phyloP scores from a whole-genome alignment of 225 moss, liverwort and hornwort genomes.

The Pseudisothecium myosuroides region DNA sequence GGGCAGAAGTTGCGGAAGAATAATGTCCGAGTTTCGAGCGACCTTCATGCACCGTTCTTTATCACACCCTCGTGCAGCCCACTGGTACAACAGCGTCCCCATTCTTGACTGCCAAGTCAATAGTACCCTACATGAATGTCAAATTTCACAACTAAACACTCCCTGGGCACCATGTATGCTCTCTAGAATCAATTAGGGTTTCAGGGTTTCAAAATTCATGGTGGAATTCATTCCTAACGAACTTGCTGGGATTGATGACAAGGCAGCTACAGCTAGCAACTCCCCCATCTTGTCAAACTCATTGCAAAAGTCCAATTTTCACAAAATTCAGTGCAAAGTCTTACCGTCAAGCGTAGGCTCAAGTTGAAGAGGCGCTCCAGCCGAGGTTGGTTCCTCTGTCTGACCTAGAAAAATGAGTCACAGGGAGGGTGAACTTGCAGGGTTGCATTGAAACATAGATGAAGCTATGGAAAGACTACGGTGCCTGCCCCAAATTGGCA shows the following conservation, averaged over 20 bases:
- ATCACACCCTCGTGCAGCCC: slow-evolving; percentile 5
- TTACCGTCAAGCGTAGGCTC: not conserved
- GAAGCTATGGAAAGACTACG: not conserved
- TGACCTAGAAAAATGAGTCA: not conserved
- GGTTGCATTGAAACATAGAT: not conserved
- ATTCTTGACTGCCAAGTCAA: not conserved
- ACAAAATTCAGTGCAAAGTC: not conserved
- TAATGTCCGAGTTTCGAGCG: not conserved
- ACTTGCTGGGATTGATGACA: not conserved
- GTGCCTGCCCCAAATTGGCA: not conserved
- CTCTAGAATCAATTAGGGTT: not conserved
- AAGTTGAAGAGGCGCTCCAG: not conserved
- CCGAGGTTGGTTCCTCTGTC: not conserved
- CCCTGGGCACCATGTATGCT: not conserved
- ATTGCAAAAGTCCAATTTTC: not conserved
- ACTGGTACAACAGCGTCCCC: slow-evolving; percentile 18
- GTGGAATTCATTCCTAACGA: not conserved
- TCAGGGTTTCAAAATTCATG: not conserved
- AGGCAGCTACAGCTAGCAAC: not conserved
- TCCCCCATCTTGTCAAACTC: not conserved
- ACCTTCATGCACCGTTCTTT: slow-evolving; percentile 14
- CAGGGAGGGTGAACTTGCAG: not conserved
- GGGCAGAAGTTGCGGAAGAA: slow-evolving; percentile 12
- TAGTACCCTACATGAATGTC: not conserved
- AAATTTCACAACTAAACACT: not conserved